A percentile compares a stretch with the other conserved stretches of the same genome.
These are phyloP conservation scores for Lasiosphaeria ovina DNA, from an alignment of 495 filamentous ascomycete species.

Conservation along the genomic window DNA sequence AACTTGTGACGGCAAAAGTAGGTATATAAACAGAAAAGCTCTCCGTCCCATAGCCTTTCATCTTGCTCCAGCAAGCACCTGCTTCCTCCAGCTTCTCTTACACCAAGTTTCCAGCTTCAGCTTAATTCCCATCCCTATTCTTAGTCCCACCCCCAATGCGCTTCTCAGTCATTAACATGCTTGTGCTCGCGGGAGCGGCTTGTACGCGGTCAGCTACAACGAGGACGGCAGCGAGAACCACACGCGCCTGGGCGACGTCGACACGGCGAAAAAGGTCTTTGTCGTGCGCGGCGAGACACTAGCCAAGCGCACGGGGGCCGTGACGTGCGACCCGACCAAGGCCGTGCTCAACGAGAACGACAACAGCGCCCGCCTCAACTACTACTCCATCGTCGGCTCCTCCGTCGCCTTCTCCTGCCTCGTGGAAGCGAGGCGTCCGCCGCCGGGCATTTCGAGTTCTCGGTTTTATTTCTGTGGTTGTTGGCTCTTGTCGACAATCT, in stretches of 20 bases:
- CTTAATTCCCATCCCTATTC: not conserved
- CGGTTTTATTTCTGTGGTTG: too few relatives aligned
- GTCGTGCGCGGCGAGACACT: not conserved
- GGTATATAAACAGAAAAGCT: not conserved
- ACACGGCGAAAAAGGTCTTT: not conserved
- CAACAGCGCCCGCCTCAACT: constrained; percentile 5
- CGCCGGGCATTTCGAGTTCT: too few relatives aligned
- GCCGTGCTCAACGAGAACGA: constrained; percentile 1
- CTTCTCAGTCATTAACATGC: not conserved
- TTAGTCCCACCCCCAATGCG: not conserved
- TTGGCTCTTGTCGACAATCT: too few relatives aligned
- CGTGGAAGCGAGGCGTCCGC: too few relatives aligned
- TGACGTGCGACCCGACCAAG: not conserved
- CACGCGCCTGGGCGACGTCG: not conserved
- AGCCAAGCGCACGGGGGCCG: not conserved
- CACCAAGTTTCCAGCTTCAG: not conserved
- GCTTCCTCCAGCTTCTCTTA: not conserved
- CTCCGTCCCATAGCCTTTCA: not conserved
- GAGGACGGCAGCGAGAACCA: not conserved
- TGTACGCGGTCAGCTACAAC: not conserved
- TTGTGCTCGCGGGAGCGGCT: not conserved
- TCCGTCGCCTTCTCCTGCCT: constrained; percentile 2
- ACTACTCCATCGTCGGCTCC: constrained; percentile 10
- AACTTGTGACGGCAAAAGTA: too few relatives aligned
- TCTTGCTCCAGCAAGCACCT: not conserved